Evolutionary conservation across 1,284 basidiomycete genomes (phyloP), one percentile per base, ranked within the genome.

Genomic region (Ustilago xerochloae): DNA sequence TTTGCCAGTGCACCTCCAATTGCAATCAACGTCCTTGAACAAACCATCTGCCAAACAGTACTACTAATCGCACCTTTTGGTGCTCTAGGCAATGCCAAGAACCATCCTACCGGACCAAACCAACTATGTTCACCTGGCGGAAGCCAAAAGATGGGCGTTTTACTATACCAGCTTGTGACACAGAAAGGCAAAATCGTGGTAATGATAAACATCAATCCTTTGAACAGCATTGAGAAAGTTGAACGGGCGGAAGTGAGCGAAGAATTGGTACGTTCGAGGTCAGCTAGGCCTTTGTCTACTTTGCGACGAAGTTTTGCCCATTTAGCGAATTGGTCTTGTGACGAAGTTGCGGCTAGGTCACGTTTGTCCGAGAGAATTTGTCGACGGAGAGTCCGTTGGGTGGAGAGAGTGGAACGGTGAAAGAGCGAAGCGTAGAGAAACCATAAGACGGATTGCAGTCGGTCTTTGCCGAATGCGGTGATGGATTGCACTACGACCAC

Each of bases 261-360:
- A 20, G 66, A 49, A 52, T 81, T 98, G 73, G 92, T 88, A 85
- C 91, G 91, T 86, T 99, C 96, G n/a, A 99, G 87, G 51, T 98
- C 93, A 29, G 90, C 89, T n/a, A 97, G 85, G 6, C 91, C 92
- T 85, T 97, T 97, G 86, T 99, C 97, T 32, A 97, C 90, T 75
- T 89, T 92, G 71, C 97, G 86, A 79, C 92, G 87, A 79, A 99
- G 86, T 86, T 94, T 96, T 45, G 96, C 96, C 97, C 97, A 99
- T 86, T 94, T 98, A 16, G 95, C 93, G 85, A 99, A 99, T 84
- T 99, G 92, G 83, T 98, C 96, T 84, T 99, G 96, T 13, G 93
- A 92, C 78, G 92, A 94, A 29, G 95, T 99, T 81, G 91, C 90
- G 63, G 91, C 86, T 9, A 99, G 89, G 84, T 97, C 92, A 36